Evolutionary conservation across 495 filamentous ascomycete species (phyloP).

Genomic region (Penicillium salamii): DNA sequence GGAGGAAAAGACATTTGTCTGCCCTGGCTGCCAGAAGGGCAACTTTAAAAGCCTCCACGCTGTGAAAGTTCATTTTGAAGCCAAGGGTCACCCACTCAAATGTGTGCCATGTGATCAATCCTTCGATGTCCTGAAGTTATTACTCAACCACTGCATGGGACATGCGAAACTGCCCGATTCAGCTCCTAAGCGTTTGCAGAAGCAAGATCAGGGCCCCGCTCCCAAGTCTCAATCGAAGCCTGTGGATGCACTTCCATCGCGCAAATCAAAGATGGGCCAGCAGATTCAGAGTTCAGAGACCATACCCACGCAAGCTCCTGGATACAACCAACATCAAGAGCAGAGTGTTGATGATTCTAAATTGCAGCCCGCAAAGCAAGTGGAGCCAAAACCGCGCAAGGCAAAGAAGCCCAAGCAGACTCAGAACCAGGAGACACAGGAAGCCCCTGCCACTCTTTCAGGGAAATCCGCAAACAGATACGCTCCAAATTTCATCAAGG

Average conservation of each 20-base stretch:
- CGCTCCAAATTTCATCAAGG: background rate
- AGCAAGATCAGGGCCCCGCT: background rate
- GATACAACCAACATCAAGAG: no score
- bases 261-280: background rate
- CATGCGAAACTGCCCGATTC: background rate
- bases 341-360: no score
- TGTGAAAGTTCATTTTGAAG: constrained; percentile 8
- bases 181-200: background rate
- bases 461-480: background rate
- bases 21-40: constrained; percentile 4
- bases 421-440: background rate
- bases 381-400: background rate
- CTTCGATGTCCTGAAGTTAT: background rate
- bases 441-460: background rate
- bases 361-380: background rate
- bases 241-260: background rate
- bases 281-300: no score
- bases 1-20: constrained; percentile 1
- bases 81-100: constrained; percentile 1
- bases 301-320: no score
- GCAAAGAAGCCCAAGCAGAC: background rate
- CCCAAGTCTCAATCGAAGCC: background rate
- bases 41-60: constrained; percentile 5
- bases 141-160: background rate
- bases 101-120: background rate